phyloP scores from a whole-genome alignment of 331 rosid species.

The Prunus yedoensis region DNA sequence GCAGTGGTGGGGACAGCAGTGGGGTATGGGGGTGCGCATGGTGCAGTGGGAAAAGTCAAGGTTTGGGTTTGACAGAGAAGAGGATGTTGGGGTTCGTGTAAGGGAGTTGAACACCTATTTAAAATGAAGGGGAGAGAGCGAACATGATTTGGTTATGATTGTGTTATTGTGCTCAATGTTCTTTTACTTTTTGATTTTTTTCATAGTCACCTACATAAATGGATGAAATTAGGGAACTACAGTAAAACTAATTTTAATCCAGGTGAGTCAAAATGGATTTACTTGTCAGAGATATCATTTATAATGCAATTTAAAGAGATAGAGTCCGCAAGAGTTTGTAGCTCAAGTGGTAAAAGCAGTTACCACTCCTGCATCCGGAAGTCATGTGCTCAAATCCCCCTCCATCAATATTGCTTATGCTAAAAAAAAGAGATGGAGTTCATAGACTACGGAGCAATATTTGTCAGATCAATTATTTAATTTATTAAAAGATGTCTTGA shows the following conservation, averaged over 20 bases:
- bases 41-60: constrained; percentile 12
- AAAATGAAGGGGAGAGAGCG: not conserved
- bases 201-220: not conserved
- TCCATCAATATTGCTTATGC: too few species aligned
- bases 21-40: not conserved
- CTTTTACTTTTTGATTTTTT: not conserved
- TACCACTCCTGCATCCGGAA: too few species aligned
- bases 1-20: constrained; percentile 3
- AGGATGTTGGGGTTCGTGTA: constrained; percentile 15
- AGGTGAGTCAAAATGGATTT: too few species aligned
- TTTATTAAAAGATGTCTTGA: too few species aligned
- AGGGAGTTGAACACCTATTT: not conserved
- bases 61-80: not conserved
- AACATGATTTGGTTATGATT: constrained; percentile 18
- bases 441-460: too few species aligned
- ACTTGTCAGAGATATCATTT: too few species aligned
- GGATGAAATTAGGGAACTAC: not conserved
- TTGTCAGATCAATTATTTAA: too few species aligned
- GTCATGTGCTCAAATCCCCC: too few species aligned
- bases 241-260: too few species aligned
- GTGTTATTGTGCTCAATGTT: not conserved
- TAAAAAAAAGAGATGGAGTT: too few species aligned
- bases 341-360: too few species aligned
- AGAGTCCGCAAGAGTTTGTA: fast-evolving
- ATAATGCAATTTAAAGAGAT: too few species aligned